Evolutionary conservation across 2,329 filamentous ascomycete species (phyloP).

Genomic region (Diaporthe humulicola): DNA sequence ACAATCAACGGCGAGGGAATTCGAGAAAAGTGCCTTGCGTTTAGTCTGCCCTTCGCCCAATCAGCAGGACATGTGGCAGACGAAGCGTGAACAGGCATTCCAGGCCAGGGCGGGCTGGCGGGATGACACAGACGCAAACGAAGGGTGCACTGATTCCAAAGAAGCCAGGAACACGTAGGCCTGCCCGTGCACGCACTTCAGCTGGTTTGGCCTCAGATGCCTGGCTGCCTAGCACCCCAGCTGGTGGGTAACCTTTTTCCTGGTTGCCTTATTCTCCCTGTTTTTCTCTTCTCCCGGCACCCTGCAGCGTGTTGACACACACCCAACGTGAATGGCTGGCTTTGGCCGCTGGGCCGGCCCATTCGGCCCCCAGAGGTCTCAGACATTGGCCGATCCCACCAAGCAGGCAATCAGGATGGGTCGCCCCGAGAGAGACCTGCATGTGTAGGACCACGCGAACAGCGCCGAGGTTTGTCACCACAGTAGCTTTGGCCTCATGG

Average conservation of each 20-base stretch:
- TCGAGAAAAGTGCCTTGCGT: slow-evolving; percentile 41
- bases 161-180: neutral
- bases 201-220: slow-evolving; percentile 12
- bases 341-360: neutral
- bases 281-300: neutral
- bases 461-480: neutral
- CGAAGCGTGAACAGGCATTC: neutral
- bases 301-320: slow-evolving; percentile 6
- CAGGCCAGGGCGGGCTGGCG: neutral
- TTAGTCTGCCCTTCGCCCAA: slow-evolving; percentile 35
- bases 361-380: slow-evolving; percentile 18
- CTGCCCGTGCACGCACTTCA: neutral
- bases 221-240: slow-evolving; percentile 4
- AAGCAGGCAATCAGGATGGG: slow-evolving; percentile 22
- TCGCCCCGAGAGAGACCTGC: slow-evolving; percentile 13
- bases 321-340: slow-evolving; percentile 21
- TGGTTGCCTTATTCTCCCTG: slow-evolving; percentile 25
- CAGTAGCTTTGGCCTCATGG: slow-evolving; percentile 22
- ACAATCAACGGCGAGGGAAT: slow-evolving; percentile 40
- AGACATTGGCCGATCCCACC: slow-evolving; percentile 18
- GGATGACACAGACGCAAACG: neutral
- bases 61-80: neutral
- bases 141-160: neutral
- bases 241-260: neutral
- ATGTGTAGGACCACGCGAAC: neutral